A percentile compares a stretch with the other conserved stretches of the same genome.
Conservation (phyloP, 2,329 filamentous ascomycete genomes). For the Arthrobotrys megalospora region DNA sequence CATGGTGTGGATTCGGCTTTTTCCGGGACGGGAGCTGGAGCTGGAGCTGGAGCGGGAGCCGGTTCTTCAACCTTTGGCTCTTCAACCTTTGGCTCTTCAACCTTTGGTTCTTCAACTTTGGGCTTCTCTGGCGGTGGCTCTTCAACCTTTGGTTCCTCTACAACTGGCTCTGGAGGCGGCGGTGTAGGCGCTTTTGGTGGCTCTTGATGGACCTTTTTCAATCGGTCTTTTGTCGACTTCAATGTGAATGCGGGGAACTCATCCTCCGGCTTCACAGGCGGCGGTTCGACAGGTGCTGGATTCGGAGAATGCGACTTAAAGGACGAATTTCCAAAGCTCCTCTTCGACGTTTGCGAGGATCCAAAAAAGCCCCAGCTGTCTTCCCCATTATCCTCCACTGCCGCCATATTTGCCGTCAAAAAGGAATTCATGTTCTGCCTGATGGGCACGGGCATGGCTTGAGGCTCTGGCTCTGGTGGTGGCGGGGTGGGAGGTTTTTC, state of each 20-base stretch:
- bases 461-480: conserved; percentile 17
- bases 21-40: conserved; percentile 35
- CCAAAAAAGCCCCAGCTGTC: conserved; percentile 54
- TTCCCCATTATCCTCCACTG: conserved; percentile 28
- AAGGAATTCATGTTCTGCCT: conserved; percentile 33
- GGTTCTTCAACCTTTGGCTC: conserved; percentile 16
- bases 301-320: conserved; percentile 60
- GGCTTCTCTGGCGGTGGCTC: not conserved
- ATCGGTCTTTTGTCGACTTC: conserved; percentile 44
- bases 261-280: conserved; percentile 28
- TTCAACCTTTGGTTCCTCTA: not conserved
- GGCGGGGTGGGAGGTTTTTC: conserved; percentile 42
- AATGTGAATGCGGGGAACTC: conserved; percentile 35
- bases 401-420: conserved; percentile 41
- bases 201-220: conserved; percentile 43
- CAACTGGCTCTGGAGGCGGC: conserved; percentile 21
- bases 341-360: conserved; percentile 57
- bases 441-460: conserved; percentile 36
- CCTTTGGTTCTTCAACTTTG: conserved; percentile 7
- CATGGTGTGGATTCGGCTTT: conserved; percentile 45
- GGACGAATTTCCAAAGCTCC: conserved; percentile 53
- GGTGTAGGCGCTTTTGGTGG: conserved; percentile 25
- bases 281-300: conserved; percentile 28
- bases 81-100: conserved; percentile 5
- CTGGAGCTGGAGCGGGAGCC: conserved; percentile 23